These are phyloP conservation scores for Aspergillus cejpii DNA, from an alignment of 2,329 filamentous ascomycete genomes.

Conservation along the genomic window DNA sequence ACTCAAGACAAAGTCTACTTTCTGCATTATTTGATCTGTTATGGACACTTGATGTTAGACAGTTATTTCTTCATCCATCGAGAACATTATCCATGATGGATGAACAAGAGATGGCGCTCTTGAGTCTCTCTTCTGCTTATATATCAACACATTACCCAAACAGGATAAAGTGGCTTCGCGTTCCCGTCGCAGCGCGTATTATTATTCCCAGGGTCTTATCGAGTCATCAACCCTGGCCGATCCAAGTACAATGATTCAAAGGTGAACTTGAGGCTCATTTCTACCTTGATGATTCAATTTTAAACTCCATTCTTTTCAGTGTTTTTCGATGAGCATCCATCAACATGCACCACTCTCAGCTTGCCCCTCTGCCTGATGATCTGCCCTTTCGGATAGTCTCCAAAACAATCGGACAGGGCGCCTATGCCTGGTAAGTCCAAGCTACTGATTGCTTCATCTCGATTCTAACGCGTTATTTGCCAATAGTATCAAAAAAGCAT, in stretches of 20 bases:
- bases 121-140: no score
- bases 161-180: constrained; percentile 36
- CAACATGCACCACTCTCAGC: constrained; percentile 67
- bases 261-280: no score
- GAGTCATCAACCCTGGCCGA: constrained; percentile 17
- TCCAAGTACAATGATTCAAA: no score
- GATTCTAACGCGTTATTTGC: constrained; percentile 7
- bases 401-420: constrained; percentile 91
- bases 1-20: no score
- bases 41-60: no score
- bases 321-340: constrained; percentile 4
- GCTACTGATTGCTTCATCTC: neutral
- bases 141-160: constrained; percentile 30
- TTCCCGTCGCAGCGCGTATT: constrained; percentile 19
- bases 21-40: no score
- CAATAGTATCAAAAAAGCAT: constrained; percentile 82
- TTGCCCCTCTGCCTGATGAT: constrained; percentile 74
- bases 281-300: no score
- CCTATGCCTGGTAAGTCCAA: constrained; percentile 76
- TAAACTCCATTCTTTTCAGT: constrained; percentile 3
- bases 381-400: constrained; percentile 92
- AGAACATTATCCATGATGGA: no score
- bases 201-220: constrained; percentile 5
- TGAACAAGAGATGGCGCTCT: no score
- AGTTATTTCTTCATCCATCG: no score